Conservation (phyloP, 805 yeast genomes). For the Candida ovalis region DNA sequence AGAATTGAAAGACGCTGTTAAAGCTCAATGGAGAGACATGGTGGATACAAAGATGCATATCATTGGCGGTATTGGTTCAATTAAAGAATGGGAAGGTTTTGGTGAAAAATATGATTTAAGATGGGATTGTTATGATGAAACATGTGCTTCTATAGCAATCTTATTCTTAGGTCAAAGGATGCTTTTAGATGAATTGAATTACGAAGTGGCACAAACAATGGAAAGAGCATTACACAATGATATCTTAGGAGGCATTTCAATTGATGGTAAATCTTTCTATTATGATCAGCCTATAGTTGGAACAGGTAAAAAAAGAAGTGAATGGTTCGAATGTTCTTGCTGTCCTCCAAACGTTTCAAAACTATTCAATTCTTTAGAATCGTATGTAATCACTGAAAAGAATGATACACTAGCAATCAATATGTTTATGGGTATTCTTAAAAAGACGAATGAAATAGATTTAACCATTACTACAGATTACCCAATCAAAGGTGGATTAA, state of each 20-base stretch:
- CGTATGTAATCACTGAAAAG: conserved; percentile 10
- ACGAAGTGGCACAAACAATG: conserved; percentile 17
- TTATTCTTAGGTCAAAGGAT: conserved; percentile 19
- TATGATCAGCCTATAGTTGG: conserved; percentile 24
- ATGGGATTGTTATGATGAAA: conserved; percentile 25
- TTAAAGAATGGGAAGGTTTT: conserved; percentile 25
- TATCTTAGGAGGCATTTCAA: conserved; percentile 24
- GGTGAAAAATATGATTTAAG: conserved; percentile 22
- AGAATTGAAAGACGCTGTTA: conserved; percentile 12
- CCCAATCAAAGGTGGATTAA: conserved; percentile 14
- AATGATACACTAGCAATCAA: conserved; percentile 12
- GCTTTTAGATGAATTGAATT: conserved; percentile 12
- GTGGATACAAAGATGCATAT: conserved; percentile 22
- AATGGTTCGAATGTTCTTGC: conserved; percentile 23
- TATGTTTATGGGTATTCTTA: conserved; percentile 15
- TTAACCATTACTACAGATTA: conserved; percentile 11
- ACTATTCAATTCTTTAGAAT: conserved; percentile 21
- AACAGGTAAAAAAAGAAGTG: conserved; percentile 11
- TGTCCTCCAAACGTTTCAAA: conserved; percentile 29
- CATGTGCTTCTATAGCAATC: conserved; percentile 27
- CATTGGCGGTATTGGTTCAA: conserved; percentile 27
- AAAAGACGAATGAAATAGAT: conserved; percentile 2
- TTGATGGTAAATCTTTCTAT: conserved; percentile 22
- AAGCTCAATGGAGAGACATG: conserved; percentile 18
- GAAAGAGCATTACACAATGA: conserved; percentile 24